A percentile compares a stretch with the other conserved stretches of the same genome.
Conservation (phyloP, 1,284 basidiomycete genomes). For the Puccinia coronata region DNA sequence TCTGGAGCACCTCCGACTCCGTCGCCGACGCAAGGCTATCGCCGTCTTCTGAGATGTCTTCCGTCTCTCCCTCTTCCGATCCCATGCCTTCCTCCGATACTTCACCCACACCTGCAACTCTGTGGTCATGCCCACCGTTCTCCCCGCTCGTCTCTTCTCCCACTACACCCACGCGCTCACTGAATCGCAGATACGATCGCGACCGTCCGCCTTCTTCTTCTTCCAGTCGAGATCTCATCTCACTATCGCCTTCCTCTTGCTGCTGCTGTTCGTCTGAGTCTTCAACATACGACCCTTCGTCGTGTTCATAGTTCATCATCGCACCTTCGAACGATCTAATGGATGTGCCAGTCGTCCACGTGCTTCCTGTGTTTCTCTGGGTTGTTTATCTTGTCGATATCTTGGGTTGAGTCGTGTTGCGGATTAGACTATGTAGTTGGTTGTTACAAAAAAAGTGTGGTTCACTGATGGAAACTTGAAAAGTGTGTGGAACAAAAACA, state of each 20-base stretch:
- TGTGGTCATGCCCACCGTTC: not conserved
- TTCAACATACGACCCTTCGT: not conserved
- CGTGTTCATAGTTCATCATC: not conserved
- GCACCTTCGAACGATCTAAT: too few species aligned
- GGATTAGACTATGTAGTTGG: too few species aligned
- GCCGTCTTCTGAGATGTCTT: not conserved
- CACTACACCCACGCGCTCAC: not conserved
- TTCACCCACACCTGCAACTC: too few species aligned
- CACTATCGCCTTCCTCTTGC: not conserved
- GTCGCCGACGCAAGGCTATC: constrained; percentile 20
- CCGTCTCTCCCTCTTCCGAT: not conserved
- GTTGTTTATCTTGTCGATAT: not conserved
- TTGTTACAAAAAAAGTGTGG: too few species aligned
- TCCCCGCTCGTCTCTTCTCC: not conserved
- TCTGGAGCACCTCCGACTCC: not conserved
- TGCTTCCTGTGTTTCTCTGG: too few species aligned
- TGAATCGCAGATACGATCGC: not conserved
- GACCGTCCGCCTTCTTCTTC: not conserved
- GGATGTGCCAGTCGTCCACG: too few species aligned
- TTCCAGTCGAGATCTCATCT: not conserved
- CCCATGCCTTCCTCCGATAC: not conserved
- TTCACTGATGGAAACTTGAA: too few species aligned
- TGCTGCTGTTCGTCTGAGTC: not conserved
- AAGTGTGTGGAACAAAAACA: too few species aligned
- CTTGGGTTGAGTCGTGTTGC: not conserved